Evolutionary conservation across 78 protist genomes (phyloP).

Genomic region (Guillardia theta): DNA sequence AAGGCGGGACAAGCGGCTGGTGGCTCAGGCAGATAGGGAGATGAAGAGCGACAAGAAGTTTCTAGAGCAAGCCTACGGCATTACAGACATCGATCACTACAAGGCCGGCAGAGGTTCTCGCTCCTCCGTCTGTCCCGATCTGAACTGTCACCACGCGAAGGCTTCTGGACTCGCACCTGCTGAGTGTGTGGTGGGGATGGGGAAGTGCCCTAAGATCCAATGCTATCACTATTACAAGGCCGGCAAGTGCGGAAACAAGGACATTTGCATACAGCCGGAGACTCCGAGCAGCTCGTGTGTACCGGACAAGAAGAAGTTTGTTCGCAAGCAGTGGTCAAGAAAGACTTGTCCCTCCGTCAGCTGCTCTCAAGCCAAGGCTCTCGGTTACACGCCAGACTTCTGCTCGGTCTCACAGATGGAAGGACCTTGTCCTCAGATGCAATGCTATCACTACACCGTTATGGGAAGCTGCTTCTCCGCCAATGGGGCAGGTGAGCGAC

Average conservation of each 20-base stretch:
- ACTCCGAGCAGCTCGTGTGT: too few species aligned
- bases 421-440: background rate
- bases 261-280: too few species aligned
- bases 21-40: background rate
- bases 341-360: background rate
- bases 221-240: background rate
- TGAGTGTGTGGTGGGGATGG: background rate
- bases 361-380: background rate
- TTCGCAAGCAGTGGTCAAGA: too few species aligned
- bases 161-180: background rate
- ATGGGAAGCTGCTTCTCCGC: too few species aligned
- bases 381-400: background rate
- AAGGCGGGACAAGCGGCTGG: slow-evolving; percentile 15
- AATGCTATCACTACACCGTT: too few species aligned
- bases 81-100: background rate
- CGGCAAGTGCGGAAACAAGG: background rate
- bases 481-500: too few species aligned
- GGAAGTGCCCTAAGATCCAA: background rate
- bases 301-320: too few species aligned
- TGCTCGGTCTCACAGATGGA: background rate
- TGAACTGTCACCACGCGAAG: background rate
- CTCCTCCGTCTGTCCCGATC: background rate
- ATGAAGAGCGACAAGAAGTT: slow-evolving; percentile 5
- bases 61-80: background rate
- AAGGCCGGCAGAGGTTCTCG: background rate